These are phyloP conservation scores for Colletotrichum sp. DNA, from an alignment of 2,329 filamentous ascomycete genomes.

Conservation along the genomic window DNA sequence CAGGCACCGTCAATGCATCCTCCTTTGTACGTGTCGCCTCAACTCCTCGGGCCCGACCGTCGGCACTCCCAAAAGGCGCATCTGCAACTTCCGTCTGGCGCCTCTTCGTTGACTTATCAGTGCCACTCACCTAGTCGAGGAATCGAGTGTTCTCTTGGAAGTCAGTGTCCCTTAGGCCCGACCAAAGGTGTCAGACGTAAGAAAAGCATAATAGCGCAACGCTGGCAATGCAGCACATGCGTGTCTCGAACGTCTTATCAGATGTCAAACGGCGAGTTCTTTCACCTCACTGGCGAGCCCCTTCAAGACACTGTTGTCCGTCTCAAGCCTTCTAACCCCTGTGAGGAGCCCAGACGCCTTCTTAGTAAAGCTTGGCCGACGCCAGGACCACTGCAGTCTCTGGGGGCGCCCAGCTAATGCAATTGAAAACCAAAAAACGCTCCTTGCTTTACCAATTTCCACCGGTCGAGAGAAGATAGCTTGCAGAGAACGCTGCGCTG, in stretches of 20 bases:
- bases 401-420: background rate
- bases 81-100: background rate
- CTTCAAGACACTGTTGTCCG: background rate
- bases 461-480: background rate
- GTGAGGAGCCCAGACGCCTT: background rate
- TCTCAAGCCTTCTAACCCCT: constrained; percentile 7
- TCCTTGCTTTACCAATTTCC: background rate
- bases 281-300: background rate
- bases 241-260: constrained; percentile 9
- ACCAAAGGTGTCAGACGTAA: background rate
- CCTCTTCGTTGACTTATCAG: background rate
- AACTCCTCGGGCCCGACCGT: background rate
- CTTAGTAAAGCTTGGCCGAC: constrained; percentile 3
- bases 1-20: constrained; percentile 3
- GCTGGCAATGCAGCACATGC: background rate
- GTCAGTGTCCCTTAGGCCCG: background rate
- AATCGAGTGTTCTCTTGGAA: background rate
- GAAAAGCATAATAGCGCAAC: background rate
- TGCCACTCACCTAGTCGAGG: constrained; percentile 1
- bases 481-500: background rate
- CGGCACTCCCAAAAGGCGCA: background rate
- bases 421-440: background rate
- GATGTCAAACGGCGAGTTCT: background rate
- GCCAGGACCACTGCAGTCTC: background rate
- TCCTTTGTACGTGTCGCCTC: background rate